A percentile compares a stretch with the other conserved stretches of the same genome.
phyloP scores from a whole-genome alignment of 306 rosid genomes.

The Begonia loranthoides region DNA sequence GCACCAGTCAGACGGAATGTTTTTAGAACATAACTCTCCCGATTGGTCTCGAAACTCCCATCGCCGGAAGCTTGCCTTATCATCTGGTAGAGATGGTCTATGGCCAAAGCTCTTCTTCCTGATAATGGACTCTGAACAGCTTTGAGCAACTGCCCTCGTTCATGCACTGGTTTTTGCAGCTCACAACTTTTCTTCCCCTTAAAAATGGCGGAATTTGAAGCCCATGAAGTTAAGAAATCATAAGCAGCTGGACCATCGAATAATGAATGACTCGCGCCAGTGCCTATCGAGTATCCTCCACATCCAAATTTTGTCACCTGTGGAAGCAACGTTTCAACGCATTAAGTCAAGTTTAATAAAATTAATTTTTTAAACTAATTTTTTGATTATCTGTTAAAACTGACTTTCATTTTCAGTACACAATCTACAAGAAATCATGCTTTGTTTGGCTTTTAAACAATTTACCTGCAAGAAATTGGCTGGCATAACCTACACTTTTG shows the following conservation, averaged over 20 bases:
- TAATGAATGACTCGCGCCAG: conserved; percentile 61
- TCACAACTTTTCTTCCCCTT: conserved; percentile 12
- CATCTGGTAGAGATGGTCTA: conserved; percentile 46
- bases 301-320: conserved; percentile 73
- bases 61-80: conserved; percentile 37
- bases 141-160: too few relatives aligned
- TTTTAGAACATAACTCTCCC: conserved; percentile 24
- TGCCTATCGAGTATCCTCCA: conserved; percentile 62
- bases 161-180: conserved; percentile 44
- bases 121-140: too few relatives aligned
- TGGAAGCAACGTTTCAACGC: too few relatives aligned
- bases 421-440: too few relatives aligned
- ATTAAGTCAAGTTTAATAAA: too few relatives aligned
- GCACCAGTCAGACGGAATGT: conserved; percentile 36
- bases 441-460: too few relatives aligned
- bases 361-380: too few relatives aligned
- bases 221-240: conserved; percentile 57
- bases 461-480: too few relatives aligned
- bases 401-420: too few relatives aligned
- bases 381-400: too few relatives aligned
- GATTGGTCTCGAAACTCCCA: conserved; percentile 8
- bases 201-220: conserved; percentile 38
- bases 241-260: conserved; percentile 73
- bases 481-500: too few relatives aligned
- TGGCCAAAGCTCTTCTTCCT: conserved; percentile 30